These are phyloP conservation scores for Globisporangium middletonii DNA, from an alignment of 352 stramenopile species.

Conservation along the genomic window DNA sequence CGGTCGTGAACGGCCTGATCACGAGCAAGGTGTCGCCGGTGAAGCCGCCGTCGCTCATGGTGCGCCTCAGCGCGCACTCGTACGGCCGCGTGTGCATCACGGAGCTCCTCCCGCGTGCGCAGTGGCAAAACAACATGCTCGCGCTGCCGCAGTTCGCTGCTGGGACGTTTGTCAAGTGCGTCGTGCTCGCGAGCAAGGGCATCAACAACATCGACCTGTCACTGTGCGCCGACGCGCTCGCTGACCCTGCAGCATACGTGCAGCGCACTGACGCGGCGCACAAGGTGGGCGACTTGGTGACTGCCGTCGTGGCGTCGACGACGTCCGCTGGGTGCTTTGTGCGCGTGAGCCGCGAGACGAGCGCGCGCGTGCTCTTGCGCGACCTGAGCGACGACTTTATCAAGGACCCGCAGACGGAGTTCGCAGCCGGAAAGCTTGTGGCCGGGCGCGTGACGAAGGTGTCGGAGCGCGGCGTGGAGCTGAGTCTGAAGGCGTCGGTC, in stretches of 20 bases:
- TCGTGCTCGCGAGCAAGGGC: slow-evolving; percentile 47
- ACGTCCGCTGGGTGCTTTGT: slow-evolving; percentile 93
- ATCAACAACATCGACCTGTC: slow-evolving; percentile 67
- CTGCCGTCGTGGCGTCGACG: slow-evolving; percentile 90
- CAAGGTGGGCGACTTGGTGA: slow-evolving; percentile 82
- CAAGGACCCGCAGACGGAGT: slow-evolving; percentile 85
- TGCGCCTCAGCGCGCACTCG: slow-evolving; percentile 68
- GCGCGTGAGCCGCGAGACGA: slow-evolving; percentile 81
- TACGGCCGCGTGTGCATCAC: slow-evolving; percentile 82
- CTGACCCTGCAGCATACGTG: slow-evolving; percentile 46
- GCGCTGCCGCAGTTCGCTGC: slow-evolving; percentile 51
- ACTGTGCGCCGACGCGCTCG: slow-evolving; percentile 56
- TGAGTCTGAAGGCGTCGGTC: slow-evolving; percentile 93
- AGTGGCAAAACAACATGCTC: slow-evolving; percentile 76
- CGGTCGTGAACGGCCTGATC: slow-evolving; percentile 64
- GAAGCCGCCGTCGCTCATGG: slow-evolving; percentile 79
- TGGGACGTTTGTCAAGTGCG: slow-evolving; percentile 64
- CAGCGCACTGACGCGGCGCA: slow-evolving; percentile 26
- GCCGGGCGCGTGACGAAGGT: slow-evolving; percentile 91
- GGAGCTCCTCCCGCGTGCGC: slow-evolving; percentile 43
- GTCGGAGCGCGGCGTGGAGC: slow-evolving; percentile 77
- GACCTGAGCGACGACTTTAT: slow-evolving; percentile 95
- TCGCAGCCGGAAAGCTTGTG: slow-evolving; percentile 91
- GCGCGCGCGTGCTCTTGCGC: slow-evolving; percentile 90
- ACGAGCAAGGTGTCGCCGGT: slow-evolving; percentile 67